Percentiles rank a stretch among this genome's conserved stretches.
These are phyloP conservation scores for Ceratonia siliqua DNA, from an alignment of 306 rosid species.

Conservation along the genomic window DNA sequence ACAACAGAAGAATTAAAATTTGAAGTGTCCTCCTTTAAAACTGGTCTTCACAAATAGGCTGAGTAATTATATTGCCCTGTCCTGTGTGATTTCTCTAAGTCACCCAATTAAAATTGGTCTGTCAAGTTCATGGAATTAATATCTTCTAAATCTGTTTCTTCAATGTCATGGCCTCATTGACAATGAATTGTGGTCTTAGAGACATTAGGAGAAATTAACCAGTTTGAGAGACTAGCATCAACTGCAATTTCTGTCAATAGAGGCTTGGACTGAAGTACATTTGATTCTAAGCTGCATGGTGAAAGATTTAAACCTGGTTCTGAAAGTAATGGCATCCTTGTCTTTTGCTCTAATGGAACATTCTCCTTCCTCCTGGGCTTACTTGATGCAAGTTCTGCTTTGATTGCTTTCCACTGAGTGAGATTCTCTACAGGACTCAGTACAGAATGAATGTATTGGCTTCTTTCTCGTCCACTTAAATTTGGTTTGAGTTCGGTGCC, in stretches of 20 bases:
- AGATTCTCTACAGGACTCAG: constrained; percentile 80
- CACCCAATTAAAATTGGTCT: constrained; percentile 9
- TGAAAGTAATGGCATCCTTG: constrained; percentile 24
- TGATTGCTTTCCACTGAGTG: constrained; percentile 85
- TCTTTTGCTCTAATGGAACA: constrained; percentile 37
- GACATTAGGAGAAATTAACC: constrained; percentile 59
- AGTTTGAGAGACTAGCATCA: constrained; percentile 79
- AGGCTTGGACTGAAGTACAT: constrained; percentile 52
- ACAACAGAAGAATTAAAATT: constrained; percentile 32
- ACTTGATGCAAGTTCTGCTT: constrained; percentile 59
- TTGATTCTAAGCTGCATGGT: constrained; percentile 37
- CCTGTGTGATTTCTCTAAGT: not conserved
- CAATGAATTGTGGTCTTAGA: constrained; percentile 42
- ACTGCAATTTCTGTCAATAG: constrained; percentile 62
- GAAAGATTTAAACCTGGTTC: constrained; percentile 38
- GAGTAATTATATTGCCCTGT: not conserved
- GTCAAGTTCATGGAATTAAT: constrained; percentile 16
- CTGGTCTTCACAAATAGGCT: constrained; percentile 10
- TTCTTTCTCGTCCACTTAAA: constrained; percentile 34
- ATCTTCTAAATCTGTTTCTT: constrained; percentile 17
- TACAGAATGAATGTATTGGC: constrained; percentile 54
- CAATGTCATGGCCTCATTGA: constrained; percentile 30
- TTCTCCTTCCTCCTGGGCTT: constrained; percentile 68
- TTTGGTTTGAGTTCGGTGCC: constrained; percentile 54
- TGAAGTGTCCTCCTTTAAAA: constrained; percentile 24